Conservation (phyloP, 164 flowering plant species). For the grape (Vitis vinifera) region ASM3070453v1 NC_081817.1:17153501-17154000, state of each 20-base stretch:
- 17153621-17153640: conserved; percentile 62
- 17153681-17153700: conserved; percentile 60
- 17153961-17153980: conserved; percentile 67
- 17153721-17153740: conserved; percentile 52
- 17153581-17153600: conserved; percentile 76
- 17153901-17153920: conserved; percentile 74
- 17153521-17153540: conserved; percentile 50
- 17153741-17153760: conserved; percentile 50
- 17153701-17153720: conserved; percentile 68
- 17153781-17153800: conserved; percentile 75
- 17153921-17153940: conserved; percentile 66
- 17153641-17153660: conserved; percentile 58
- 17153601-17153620: conserved; percentile 55
- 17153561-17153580: conserved; percentile 64
- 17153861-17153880: conserved; percentile 58
- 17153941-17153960: conserved; percentile 75
- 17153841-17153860: conserved; percentile 71
- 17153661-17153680: conserved; percentile 68
- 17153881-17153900: conserved; percentile 67
- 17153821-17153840: conserved; percentile 60
- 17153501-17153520: conserved; percentile 52
- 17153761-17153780: conserved; percentile 66
- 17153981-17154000: conserved; percentile 75
- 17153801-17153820: conserved; percentile 62
- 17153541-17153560: conserved; percentile 48